Base-by-base conservation (phyloP, 2,329 filamentous ascomycete species). In the Chaetomiaceae sp. region DNA sequence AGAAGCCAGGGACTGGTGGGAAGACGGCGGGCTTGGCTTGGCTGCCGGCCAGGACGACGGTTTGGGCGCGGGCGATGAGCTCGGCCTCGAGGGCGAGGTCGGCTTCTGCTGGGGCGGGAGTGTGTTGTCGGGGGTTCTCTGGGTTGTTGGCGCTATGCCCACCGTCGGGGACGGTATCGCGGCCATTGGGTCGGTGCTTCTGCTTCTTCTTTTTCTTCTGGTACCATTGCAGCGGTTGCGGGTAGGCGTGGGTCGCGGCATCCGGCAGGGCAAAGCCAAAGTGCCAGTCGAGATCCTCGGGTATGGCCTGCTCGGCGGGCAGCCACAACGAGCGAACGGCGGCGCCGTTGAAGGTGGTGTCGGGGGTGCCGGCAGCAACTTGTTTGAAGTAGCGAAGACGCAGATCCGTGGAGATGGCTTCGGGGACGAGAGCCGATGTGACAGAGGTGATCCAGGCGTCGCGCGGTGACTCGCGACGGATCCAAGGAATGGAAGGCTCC, bases 231-330 rank as follows among this genome's bases (percentile, higher is more conserved):
- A 9, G 22, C 17, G 17, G 14, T n/a, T 17, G 38, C 18, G 12
- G 29, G 33, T 73, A 65, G 10, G 70, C 67, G 42, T 51, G 51
- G 26, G 47, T 52, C 18, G 56, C 58, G 17, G 71, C 67, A 38
- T 74, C 72, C 2, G 90, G 87, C 9, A 96, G 74, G 12, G 74
- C 71, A 65, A 97, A 97, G 44, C 91, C 93, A 62, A 97, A 88
- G 56, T 84, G 78, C 88, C 89, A 97, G 60, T 91, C 84, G 2
- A 95, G 70, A 54, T 93, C 85, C n/a, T 76, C 64, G 3, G 84
- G 80, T 7, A 83, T 67, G 14, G 70, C 67, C 35, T 70, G 68
- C 58, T 84, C 79, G n/a, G 87, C 86, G 0, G 83, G 84, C 17
- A 95, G 70, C 90, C 90, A 96, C 17, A 96, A 71, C 0, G 83